A percentile compares a stretch with the other conserved stretches of the same genome.
Conservation (phyloP, 371 early-diverging fungal genomes). For the Lichtheimia ramosa region DNA sequence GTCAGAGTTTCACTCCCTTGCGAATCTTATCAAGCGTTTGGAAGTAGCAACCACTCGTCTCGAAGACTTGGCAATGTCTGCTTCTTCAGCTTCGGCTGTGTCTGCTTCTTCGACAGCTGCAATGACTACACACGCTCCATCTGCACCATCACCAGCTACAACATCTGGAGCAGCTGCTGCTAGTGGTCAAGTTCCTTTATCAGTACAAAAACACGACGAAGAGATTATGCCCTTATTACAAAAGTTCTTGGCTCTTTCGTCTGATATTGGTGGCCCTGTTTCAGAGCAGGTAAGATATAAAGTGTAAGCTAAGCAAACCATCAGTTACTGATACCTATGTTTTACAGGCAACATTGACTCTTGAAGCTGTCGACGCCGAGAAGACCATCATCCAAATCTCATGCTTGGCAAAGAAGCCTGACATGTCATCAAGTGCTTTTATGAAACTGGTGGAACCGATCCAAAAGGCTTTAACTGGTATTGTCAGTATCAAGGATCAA, state of each 20-base stretch:
- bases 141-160: conserved; percentile 31
- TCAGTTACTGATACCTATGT: neutral
- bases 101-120: conserved; percentile 28
- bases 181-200: conserved; percentile 35
- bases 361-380: conserved; percentile 68
- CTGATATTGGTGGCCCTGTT: conserved; percentile 68
- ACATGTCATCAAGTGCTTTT: conserved; percentile 48
- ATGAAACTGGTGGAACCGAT: conserved; percentile 70
- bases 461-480: conserved; percentile 65
- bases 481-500: conserved; percentile 71
- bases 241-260: conserved; percentile 57
- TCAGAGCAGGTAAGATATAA: conserved; percentile 64
- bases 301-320: neutral
- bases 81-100: conserved; percentile 54
- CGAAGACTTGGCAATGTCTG: conserved; percentile 74
- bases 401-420: conserved; percentile 77
- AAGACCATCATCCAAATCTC: conserved; percentile 77
- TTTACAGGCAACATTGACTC: conserved; percentile 38
- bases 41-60: conserved; percentile 85
- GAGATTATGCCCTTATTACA: conserved; percentile 57
- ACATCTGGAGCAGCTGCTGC: conserved; percentile 28
- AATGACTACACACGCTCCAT: conserved; percentile 13
- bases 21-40: conserved; percentile 76
- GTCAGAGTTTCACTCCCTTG: conserved; percentile 68
- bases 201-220: conserved; percentile 71